These are phyloP conservation scores for Exophiala oligosperma DNA, from an alignment of 2,329 filamentous ascomycete species.

Conservation along the genomic window DNA sequence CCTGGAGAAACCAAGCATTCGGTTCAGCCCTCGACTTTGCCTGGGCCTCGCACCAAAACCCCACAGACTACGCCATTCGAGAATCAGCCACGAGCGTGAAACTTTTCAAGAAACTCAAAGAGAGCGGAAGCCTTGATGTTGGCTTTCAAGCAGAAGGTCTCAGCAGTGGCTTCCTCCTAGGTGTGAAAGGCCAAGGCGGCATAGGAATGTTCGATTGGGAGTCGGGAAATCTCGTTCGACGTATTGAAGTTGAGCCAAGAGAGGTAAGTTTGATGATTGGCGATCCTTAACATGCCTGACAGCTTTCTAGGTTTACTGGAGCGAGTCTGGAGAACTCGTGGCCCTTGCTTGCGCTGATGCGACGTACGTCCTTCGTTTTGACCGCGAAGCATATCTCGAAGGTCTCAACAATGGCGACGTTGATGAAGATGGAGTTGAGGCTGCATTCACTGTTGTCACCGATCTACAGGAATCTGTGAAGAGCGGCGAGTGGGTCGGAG, in stretches of 20 bases:
- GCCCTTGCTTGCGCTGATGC: slow-evolving; percentile 91
- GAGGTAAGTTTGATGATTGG: slow-evolving; percentile 41
- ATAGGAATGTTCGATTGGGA: slow-evolving; percentile 98
- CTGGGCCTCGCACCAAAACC: slow-evolving; percentile 49
- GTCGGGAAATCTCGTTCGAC: slow-evolving; percentile 79
- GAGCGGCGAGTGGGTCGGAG: slow-evolving; percentile 96
- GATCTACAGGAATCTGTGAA: slow-evolving; percentile 92
- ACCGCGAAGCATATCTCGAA: slow-evolving; percentile 81
- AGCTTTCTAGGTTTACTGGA: slow-evolving; percentile 81
- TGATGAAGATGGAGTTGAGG: slow-evolving; percentile 89
- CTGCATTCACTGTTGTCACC: slow-evolving; percentile 93
- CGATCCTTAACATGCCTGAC: slow-evolving; percentile 6
- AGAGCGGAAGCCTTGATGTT: slow-evolving; percentile 83
- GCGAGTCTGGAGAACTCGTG: slow-evolving; percentile 90
- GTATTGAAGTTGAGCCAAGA: slow-evolving; percentile 78
- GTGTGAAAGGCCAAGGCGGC: slow-evolving; percentile 91
- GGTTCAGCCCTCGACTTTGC: slow-evolving; percentile 94
- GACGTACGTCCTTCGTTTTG: slow-evolving; percentile 92
- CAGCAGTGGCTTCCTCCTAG: slow-evolving; percentile 82
- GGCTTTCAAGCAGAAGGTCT: slow-evolving; percentile 93
- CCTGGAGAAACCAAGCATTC: slow-evolving; percentile 97
- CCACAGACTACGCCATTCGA: slow-evolving; percentile 92
- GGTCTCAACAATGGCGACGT: slow-evolving; percentile 79
- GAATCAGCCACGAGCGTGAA: slow-evolving; percentile 91
- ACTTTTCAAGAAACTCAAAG: slow-evolving; percentile 96